A percentile compares a stretch with the other conserved stretches of the same genome.
Conservation (phyloP, 371 early-diverging fungal species). For the Circinella umbellata region DNA sequence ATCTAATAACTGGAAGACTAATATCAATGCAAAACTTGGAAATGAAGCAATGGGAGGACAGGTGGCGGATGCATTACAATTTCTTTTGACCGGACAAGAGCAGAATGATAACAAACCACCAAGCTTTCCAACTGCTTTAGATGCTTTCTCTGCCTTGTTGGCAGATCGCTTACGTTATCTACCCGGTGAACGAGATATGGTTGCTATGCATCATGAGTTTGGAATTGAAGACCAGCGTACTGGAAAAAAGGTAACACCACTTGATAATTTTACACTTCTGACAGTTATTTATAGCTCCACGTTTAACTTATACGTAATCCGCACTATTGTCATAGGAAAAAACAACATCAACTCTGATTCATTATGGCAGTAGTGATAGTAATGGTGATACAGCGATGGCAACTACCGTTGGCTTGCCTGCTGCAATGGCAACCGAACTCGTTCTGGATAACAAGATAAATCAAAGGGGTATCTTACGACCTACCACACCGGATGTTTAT, state of each 20-base stretch:
- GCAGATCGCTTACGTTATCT: slow-evolving; percentile 74
- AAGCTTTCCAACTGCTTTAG: slow-evolving; percentile 49
- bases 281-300: too few species aligned
- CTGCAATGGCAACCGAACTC: slow-evolving; percentile 87
- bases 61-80: slow-evolving; percentile 43
- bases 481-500: slow-evolving; percentile 79
- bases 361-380: slow-evolving; percentile 70
- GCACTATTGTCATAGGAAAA: slow-evolving; percentile 47
- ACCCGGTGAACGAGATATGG: slow-evolving; percentile 84
- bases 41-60: slow-evolving; percentile 46
- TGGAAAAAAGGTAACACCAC: slow-evolving; percentile 40
- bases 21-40: slow-evolving; percentile 48
- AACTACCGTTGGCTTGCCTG: slow-evolving; percentile 87
- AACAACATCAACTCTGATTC: slow-evolving; percentile 74
- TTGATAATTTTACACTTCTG: too few species aligned
- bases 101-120: background rate
- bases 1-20: background rate
- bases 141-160: slow-evolving; percentile 78
- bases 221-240: slow-evolving; percentile 61
- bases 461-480: slow-evolving; percentile 78
- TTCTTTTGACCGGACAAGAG: slow-evolving; percentile 20
- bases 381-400: slow-evolving; percentile 87
- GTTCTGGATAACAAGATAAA: slow-evolving; percentile 68
- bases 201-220: slow-evolving; percentile 88
- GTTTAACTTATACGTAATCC: too few species aligned